Base-by-base conservation (phyloP, 768 basidiomycete species). In the Mycena amicta region DNA sequence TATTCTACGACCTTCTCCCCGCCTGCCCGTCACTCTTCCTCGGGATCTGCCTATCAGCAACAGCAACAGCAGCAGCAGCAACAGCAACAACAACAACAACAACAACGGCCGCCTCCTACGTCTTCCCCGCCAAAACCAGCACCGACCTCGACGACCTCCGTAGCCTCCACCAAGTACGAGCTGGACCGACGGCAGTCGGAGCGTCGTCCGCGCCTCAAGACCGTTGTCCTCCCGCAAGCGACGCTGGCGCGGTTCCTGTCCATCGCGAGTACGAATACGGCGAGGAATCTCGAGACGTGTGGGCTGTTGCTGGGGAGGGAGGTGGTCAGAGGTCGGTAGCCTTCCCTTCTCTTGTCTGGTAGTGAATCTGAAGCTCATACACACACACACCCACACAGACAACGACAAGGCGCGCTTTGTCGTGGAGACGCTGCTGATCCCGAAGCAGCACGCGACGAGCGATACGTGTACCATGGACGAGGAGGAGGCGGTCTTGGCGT, bases 401-500 rank as follows among this genome's bases (percentile, higher is more conserved):
- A 84, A 83, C 27, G 78, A 77, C 66, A 85, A 82, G 70, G 28
- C 40, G 31, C 45, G 62, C 3, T 93, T 75, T 65, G 72, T 83
- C 2, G 90, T 95, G n/a, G 87, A 91, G 55, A 90, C 88, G 49
- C 70, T 96, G 67, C 73, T 96, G 67, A 87, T 96, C 18, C 94
- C 94, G n/a, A 90, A 84, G 71, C 94, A 96, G 67, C 87, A 86
- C 57, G 88, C 90, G 58, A 93, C 92, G 61, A 86, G 88, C 57
- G 92, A 96, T 74, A 93, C 92, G n/a, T 96, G 94, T 71, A 86
- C 87, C 29, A 95, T 94, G 89, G 88, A 92, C 53, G 87, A 90
- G 68, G 94, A 95, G 66, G 93, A 95, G 69, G 75, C 92, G 46
- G 91, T 94, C 5, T 74, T 94, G 73, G 83, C 85, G 64, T 93